Evolutionary conservation across 768 basidiomycete genomes (phyloP), one percentile per base, ranked within the genome.

Genomic region (Mycena metata): DNA sequence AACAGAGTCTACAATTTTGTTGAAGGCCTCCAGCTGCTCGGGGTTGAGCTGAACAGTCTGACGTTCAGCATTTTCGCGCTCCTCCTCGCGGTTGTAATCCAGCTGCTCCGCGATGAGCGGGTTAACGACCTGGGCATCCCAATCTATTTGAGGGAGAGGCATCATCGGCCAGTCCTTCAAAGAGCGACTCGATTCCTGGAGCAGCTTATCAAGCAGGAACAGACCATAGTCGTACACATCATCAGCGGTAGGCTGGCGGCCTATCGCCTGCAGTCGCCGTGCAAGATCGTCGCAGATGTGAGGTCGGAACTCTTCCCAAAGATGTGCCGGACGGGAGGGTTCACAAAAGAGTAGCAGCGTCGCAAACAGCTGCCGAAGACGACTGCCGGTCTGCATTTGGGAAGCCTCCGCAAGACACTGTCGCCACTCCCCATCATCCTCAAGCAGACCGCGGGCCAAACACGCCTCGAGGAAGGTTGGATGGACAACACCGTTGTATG

Each of bases 401-500:
- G 30, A 45, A 4, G 62, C 62, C 26, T 64, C 62, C 12, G 24
- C 26, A 11, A 64, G 45, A 24, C 62, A 72, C 50, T 56, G 41
- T 4, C 66, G 30, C 78, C 78, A 81, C 60, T 83, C 82, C 0
- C 67, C 65, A 68, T 83, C 79, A 69, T 81, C 75, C 39, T 79
- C 75, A 1, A 49, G 47, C 23, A 49, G 23, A 11, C 47, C 47
- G 13, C 47, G 47, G 2, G 47, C 47, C 2, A 77, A 41, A 50
- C 85, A 85, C 9, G 83, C 83, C 5, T 71, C 80, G 30, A 77
- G 68, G 47, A 78, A 85, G 2, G 82, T 79, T 0, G 73, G 69
- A 64, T 54, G 67, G 60, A 7, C 19, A 8, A 58, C 39, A 0
- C 75, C 77, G 30, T 71, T 39, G 36, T 67, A 70, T 1, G 69